Evolutionary conservation across 768 basidiomycete genomes (phyloP), one percentile per base, ranked within the genome.

Genomic region (Erythrobasidium yunnanense): DNA sequence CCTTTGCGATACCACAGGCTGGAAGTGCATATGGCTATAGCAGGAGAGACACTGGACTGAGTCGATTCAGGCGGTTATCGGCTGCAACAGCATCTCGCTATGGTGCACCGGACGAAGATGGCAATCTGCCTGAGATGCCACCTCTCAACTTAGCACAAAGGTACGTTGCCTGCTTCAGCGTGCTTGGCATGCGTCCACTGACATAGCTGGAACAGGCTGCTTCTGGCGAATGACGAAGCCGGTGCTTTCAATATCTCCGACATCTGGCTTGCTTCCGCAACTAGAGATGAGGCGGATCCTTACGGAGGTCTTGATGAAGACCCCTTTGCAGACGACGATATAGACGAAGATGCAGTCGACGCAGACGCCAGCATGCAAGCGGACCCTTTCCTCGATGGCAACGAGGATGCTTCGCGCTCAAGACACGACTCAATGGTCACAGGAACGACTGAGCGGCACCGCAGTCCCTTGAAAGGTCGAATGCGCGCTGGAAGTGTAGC

Each of bases 201-300:
- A n/a, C n/a, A n/a, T 3, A 4, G 38, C 29, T 18, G 35, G 22
- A 20, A 25, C 47, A 66, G 70, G 25, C 69, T 73, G 7, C 60
- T 70, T 1, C 52, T 71, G 74, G 93, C 93, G 20, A 95, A 95
- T 76, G 60, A 51, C 30, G 91, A 95, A 77, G 87, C 90, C 71
- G 87, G 89, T 13, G 90, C 91, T 3, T 92, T 89, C 65, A 90
- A 86, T 70, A 88, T 99, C 73, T 88, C 90, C 23, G 93, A 96
- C 77, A 79, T 99, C 22, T 99, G 95, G 95, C 89, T 97, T 55
- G 90, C 90, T 3, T 87, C 92, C 20, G 95, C 93, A 4, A 89
- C 93, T 78, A 65, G 72, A n/a, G 67, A 71, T 1, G 75, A 74
- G 2, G 74, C 69, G 33, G 77, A 73, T 29, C 72, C 73, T 13